A percentile compares a stretch with the other conserved stretches of the same genome.
Evolutionary conservation across 2,329 filamentous ascomycete species (phyloP).

Genomic region (Xylaria sp.): DNA sequence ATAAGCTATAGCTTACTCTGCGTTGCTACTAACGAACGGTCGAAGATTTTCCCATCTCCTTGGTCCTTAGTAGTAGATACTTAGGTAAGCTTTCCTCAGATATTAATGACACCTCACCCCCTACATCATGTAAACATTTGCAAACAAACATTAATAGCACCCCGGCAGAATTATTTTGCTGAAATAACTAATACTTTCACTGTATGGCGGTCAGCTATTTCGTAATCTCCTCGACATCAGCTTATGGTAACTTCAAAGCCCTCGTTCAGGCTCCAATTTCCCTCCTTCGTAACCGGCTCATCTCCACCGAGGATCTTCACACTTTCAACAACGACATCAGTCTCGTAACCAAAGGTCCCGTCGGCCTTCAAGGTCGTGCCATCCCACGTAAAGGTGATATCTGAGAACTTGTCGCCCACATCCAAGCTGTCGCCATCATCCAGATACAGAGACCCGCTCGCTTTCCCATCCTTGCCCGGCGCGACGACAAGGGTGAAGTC

Average conservation of each 20-base stretch:
- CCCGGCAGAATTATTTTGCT: too few species aligned
- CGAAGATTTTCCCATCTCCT: neutral
- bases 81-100: neutral
- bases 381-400: constrained; percentile 41
- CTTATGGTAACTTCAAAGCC: constrained; percentile 35
- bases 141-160: too few species aligned
- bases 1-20: neutral
- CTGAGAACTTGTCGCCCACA: constrained; percentile 35
- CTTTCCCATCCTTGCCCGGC: constrained; percentile 58
- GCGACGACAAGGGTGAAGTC: constrained; percentile 62
- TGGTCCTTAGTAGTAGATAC: neutral
- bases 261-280: constrained; percentile 35
- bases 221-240: neutral
- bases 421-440: constrained; percentile 56
- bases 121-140: too few species aligned
- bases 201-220: neutral
- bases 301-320: constrained; percentile 36
- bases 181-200: too few species aligned
- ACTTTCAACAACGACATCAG: constrained; percentile 38
- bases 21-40: neutral
- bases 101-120: too few species aligned
- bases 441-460: constrained; percentile 60
- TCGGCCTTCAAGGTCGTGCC: constrained; percentile 34
- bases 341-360: constrained; percentile 39
- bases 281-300: constrained; percentile 30